These are phyloP conservation scores for Yamadazyma pseudoaaseri DNA, from an alignment of 1,139 yeast genomes.

Conservation along the genomic window DNA sequence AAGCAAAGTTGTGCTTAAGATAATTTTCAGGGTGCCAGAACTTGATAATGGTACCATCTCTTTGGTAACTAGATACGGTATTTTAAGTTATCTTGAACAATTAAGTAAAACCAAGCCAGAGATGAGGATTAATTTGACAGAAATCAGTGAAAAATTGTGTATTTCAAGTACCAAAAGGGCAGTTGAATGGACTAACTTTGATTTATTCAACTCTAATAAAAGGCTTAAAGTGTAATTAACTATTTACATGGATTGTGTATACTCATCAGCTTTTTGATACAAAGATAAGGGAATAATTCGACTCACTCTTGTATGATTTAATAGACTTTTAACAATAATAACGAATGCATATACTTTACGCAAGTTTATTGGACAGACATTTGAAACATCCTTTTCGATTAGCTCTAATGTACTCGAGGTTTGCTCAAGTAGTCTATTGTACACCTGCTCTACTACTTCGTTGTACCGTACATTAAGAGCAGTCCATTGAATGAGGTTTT, in stretches of 20 bases:
- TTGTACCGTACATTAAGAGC: conserved; percentile 25
- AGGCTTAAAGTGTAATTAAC: conserved; percentile 22
- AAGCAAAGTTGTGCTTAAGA: conserved; percentile 34
- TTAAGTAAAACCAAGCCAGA: conserved; percentile 22
- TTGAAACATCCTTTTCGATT: conserved; percentile 6
- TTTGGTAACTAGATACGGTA: conserved; percentile 63
- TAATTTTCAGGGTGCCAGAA: conserved; percentile 51
- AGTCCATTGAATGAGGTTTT: conserved; percentile 27
- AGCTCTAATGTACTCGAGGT: conserved; percentile 15
- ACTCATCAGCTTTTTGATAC: conserved; percentile 4
- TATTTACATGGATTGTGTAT: conserved; percentile 4
- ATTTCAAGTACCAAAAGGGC: conserved; percentile 51
- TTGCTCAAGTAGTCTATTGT: conserved; percentile 9
- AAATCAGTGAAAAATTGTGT: conserved; percentile 47
- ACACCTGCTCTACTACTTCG: conserved; percentile 3
- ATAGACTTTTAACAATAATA: conserved; percentile 18
- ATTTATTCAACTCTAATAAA: conserved; percentile 42
- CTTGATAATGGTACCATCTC: conserved; percentile 62
- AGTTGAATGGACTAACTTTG: conserved; percentile 59
- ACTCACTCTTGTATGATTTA: conserved; percentile 18
- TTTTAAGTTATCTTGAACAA: conserved; percentile 50
- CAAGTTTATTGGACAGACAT: not conserved
- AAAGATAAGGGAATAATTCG: conserved; percentile 5
- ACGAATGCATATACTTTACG: conserved; percentile 18
- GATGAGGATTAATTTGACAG: conserved; percentile 40